Evolutionary conservation across 225 moss, liverwort and hornwort genomes (phyloP), one percentile per base, ranked within the genome.

Genomic region (Marchantia paleacea): DNA sequence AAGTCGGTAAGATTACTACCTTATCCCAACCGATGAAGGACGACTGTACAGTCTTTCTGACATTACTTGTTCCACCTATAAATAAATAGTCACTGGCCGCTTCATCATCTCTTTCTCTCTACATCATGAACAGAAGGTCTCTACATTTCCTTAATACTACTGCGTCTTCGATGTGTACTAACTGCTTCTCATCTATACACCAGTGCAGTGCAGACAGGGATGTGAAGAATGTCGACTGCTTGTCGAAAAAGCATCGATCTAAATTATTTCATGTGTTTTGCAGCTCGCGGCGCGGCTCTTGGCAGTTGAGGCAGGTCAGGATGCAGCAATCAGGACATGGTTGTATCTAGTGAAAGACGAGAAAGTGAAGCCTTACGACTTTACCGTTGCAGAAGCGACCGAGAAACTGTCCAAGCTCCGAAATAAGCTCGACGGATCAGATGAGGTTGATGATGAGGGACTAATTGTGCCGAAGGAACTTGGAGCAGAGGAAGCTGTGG

Each of bases 221-320:
- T 39, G 39, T 39, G 39, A 39, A 39, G 39, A 39, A 39, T 39
- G 39, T 39, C 39, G 39, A 5, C 39, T 39, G 39, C 39, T 39
- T 39, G 3, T 39, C 39, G 39, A 2, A 39, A 39, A 39, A 39
- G 39, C 39, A 39, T 39, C 39, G 3, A 39, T 39, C 39, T 39
- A 39, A 39, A 39, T 39, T 2, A 5, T 2, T 39, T 15, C 18
- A 0, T 8, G 12, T 74, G 55, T n/a, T 74, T 19, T 63, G 63
- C 89, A 96, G 95, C 57, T 92, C 11, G 93, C 88, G 29, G 89
- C 93, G 0, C 2, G 81, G 8, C 78, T 93, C 12, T 10, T 93
- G 73, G 95, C 75, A 13, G 88, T 96, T 0, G 93, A 96, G 57
- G 62, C 95, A 0, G 95, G 92, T 0, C 93, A 93, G 77, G 93